A percentile compares a stretch with the other conserved stretches of the same genome.
Evolutionary conservation across 1,139 yeast species (phyloP).

Genomic region (Suhomyces guaymorum): DNA sequence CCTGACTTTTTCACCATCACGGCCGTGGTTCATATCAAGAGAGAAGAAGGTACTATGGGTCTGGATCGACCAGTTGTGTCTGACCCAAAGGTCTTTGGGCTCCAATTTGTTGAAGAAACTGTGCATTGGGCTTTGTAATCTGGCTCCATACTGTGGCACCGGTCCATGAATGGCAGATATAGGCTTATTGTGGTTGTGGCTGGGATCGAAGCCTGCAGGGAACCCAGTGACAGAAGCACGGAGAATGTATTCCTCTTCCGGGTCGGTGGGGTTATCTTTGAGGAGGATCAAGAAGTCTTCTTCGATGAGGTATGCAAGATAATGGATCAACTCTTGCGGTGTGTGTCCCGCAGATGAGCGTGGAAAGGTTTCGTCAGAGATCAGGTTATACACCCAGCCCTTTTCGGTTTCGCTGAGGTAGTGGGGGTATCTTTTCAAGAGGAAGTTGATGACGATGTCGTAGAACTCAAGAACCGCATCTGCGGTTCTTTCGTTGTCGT

Average conservation of each 20-base stretch:
- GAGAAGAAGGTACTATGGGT: constrained; percentile 32
- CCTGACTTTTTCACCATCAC: constrained; percentile 30
- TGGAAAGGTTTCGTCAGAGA: constrained; percentile 33
- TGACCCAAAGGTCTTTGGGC: constrained; percentile 41
- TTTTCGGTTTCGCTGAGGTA: constrained; percentile 24
- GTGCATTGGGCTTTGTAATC: constrained; percentile 39
- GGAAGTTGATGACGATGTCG: constrained; percentile 27
- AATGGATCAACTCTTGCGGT: constrained; percentile 24
- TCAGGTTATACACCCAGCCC: constrained; percentile 25
- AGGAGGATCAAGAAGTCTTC: constrained; percentile 42
- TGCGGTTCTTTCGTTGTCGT: constrained; percentile 20
- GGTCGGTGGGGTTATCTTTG: constrained; percentile 36
- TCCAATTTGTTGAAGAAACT: constrained; percentile 40
- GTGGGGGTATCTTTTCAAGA: constrained; percentile 36
- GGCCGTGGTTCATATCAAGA: constrained; percentile 34
- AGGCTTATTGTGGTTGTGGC: constrained; percentile 33
- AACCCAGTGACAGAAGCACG: constrained; percentile 41
- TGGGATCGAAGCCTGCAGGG: constrained; percentile 48
- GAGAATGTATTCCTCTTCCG: constrained; percentile 37
- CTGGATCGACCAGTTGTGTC: constrained; percentile 47
- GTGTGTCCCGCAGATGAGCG: constrained; percentile 13
- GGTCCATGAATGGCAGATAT: constrained; percentile 43
- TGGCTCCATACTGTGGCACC: constrained; percentile 41
- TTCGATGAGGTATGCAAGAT: constrained; percentile 35
- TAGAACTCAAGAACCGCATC: constrained; percentile 39